Evolutionary conservation across 306 rosid genomes (phyloP).

Genomic region (Cucumis cinereus): DNA sequence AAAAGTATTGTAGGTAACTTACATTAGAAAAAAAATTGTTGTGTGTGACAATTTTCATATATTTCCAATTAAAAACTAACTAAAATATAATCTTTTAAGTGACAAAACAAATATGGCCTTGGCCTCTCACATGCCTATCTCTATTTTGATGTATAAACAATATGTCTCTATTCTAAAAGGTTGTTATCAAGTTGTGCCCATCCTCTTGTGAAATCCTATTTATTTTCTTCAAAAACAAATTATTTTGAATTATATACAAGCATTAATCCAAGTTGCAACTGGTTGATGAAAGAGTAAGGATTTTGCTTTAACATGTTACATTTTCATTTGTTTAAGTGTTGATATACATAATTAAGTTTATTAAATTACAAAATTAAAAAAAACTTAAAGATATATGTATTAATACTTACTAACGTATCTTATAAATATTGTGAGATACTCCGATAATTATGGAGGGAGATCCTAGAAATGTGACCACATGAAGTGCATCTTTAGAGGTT

Average conservation of each 20-base stretch:
- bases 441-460: too few relatives aligned
- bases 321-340: too few relatives aligned
- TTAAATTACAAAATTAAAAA: too few relatives aligned
- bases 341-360: too few relatives aligned
- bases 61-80: neutral
- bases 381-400: too few relatives aligned
- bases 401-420: too few relatives aligned
- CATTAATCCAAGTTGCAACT: neutral
- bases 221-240: too few relatives aligned
- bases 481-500: too few relatives aligned
- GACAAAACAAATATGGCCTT: neutral
- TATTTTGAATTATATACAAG: neutral
- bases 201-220: too few relatives aligned
- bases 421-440: too few relatives aligned
- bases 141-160: neutral
- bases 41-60: neutral
- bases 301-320: too few relatives aligned
- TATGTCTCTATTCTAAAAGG: neutral
- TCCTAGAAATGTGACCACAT: too few relatives aligned
- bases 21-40: neutral
- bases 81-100: neutral
- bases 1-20: neutral
- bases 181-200: neutral
- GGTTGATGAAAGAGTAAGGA: neutral
- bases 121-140: neutral